Evolutionary conservation across 2,329 filamentous ascomycete species (phyloP).

Genomic region (Lizonia empirigonia): DNA sequence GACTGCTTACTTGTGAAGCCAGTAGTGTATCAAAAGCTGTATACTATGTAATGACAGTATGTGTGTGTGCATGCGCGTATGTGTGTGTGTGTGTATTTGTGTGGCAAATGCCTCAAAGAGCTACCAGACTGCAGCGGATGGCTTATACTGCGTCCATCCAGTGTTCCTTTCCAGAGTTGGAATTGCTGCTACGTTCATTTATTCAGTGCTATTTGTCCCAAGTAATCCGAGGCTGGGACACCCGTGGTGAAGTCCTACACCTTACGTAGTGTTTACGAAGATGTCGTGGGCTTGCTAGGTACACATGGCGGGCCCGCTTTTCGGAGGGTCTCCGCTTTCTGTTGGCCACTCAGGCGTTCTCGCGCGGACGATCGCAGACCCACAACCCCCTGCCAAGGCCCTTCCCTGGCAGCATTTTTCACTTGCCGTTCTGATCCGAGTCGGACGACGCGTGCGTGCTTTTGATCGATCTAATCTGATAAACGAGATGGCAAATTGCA

Average conservation of each 20-base stretch:
- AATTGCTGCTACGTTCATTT: neutral
- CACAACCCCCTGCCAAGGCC: slow-evolving; percentile 14
- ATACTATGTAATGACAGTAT: neutral
- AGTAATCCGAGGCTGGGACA: neutral
- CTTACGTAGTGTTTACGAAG: slow-evolving; percentile 1
- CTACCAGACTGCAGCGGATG: neutral
- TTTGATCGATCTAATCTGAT: slow-evolving; percentile 19
- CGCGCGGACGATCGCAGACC: slow-evolving; percentile 11
- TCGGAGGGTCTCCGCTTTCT: neutral
- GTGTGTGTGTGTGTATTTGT: neutral
- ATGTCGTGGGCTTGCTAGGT: neutral
- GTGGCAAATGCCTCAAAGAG: no score
- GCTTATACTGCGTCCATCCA: neutral
- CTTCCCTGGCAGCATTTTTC: slow-evolving; percentile 13
- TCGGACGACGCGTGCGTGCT: slow-evolving; percentile 13
- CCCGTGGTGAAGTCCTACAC: neutral
- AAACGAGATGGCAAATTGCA: slow-evolving; percentile 21
- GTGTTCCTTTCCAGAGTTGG: neutral
- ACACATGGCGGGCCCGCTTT: slow-evolving; percentile 2
- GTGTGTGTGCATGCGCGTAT: neutral
- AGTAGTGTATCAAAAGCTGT: neutral
- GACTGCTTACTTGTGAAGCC: slow-evolving; percentile 33
- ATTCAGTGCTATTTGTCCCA: neutral
- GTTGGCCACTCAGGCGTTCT: slow-evolving; percentile 2
- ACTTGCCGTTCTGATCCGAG: slow-evolving; percentile 16